These are phyloP conservation scores for Litchi chinensis DNA, from an alignment of 345 rosid genomes.

Conservation along the genomic window DNA sequence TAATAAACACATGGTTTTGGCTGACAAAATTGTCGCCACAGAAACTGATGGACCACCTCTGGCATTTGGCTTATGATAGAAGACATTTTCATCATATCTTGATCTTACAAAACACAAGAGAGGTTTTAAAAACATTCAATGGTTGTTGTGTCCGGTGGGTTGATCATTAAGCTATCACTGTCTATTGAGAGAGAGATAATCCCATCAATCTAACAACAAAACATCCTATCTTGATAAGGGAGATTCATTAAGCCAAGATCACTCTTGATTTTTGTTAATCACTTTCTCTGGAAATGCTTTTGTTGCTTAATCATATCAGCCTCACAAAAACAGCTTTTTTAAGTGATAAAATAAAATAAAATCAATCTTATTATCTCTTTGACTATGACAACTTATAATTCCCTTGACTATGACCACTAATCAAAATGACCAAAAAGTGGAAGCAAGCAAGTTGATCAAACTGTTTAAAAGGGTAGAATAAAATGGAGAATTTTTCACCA, in stretches of 20 bases:
- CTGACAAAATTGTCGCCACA: conserved; percentile 37
- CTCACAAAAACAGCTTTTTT: neutral
- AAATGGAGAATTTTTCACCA: too few relatives aligned
- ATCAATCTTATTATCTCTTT: neutral
- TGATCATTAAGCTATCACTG: conserved; percentile 30
- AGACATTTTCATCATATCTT: conserved; percentile 5
- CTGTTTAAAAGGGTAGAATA: too few relatives aligned
- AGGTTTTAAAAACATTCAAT: conserved; percentile 21
- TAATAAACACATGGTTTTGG: conserved; percentile 32
- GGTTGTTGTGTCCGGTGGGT: conserved; percentile 21
- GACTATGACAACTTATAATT: conserved; percentile 10
- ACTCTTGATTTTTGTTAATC: neutral
- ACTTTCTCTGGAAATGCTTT: neutral
- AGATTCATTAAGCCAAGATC: neutral
- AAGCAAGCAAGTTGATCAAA: too few relatives aligned
- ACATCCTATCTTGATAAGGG: too few relatives aligned
- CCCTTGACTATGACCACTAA: conserved; percentile 10
- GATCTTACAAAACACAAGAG: conserved; percentile 12
- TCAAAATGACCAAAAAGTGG: too few relatives aligned
- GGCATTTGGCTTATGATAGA: conserved; percentile 28
- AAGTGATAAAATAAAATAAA: neutral
- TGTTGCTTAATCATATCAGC: neutral
- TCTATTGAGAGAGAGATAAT: conserved; percentile 6
- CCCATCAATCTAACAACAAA: conserved; percentile 4
- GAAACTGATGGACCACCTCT: conserved; percentile 51